Evolutionary conservation across 331 rosid genomes (phyloP).

Genomic region (Phaseolus coccineus): DNA sequence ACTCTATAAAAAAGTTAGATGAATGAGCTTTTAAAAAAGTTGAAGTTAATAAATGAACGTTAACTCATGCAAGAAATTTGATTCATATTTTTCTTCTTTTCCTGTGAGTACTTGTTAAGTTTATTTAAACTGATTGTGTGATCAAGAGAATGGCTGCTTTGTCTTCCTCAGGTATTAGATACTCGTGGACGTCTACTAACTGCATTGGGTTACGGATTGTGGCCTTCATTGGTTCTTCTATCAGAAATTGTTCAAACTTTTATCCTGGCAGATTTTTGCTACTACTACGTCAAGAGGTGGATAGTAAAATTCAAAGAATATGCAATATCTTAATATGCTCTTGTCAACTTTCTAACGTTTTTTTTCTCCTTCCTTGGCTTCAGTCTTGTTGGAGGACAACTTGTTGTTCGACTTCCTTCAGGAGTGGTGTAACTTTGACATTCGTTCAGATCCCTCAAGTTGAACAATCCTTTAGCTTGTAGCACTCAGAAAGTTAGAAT

Average conservation of each 20-base stretch:
- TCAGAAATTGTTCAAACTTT: constrained; percentile 82
- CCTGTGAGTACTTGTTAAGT: neutral
- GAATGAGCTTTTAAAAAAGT: neutral
- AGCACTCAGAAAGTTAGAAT: neutral
- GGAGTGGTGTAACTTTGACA: constrained; percentile 65
- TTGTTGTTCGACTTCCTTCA: constrained; percentile 76
- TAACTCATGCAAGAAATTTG: neutral
- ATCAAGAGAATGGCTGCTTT: constrained; percentile 5
- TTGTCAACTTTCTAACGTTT: constrained; percentile 33
- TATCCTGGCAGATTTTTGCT: constrained; percentile 85
- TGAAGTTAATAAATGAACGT: neutral
- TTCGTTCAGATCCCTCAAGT: constrained; percentile 26
- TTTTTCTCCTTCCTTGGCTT: constrained; percentile 22
- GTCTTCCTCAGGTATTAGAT: constrained; percentile 62
- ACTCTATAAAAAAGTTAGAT: neutral
- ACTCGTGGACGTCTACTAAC: constrained; percentile 72
- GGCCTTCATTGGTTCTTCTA: constrained; percentile 80
- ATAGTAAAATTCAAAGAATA: constrained; percentile 15
- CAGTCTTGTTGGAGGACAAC: constrained; percentile 83
- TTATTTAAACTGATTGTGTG: neutral
- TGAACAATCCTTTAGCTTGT: constrained; percentile 4
- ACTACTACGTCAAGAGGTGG: constrained; percentile 81
- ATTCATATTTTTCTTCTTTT: neutral
- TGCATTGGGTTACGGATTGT: constrained; percentile 81
- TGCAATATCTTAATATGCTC: neutral